Percentiles rank a stretch among this genome's conserved stretches.
phyloP scores from a whole-genome alignment of 2,329 filamentous ascomycete species.

The Paraphoma sp. region DNA sequence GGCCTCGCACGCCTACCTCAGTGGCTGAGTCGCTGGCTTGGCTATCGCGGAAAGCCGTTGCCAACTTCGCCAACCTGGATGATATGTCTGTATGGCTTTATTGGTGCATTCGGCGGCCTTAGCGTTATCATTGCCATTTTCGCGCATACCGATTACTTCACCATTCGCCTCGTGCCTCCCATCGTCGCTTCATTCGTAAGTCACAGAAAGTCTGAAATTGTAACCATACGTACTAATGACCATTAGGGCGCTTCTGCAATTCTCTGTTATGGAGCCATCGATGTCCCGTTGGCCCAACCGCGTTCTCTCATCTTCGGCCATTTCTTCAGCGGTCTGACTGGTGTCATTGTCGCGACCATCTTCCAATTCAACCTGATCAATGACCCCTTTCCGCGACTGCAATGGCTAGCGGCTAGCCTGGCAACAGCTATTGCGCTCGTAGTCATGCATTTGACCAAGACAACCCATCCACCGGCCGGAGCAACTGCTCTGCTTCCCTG shows the following conservation, averaged over 20 bases:
- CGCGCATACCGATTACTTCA: slow-evolving; percentile 48
- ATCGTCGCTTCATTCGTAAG: slow-evolving; percentile 51
- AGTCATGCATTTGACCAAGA: slow-evolving; percentile 56
- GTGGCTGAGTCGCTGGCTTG: slow-evolving; percentile 71
- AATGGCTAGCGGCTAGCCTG: slow-evolving; percentile 54
- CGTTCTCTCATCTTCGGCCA: slow-evolving; percentile 54
- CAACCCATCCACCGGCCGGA: slow-evolving; percentile 56
- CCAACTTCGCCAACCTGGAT: slow-evolving; percentile 35
- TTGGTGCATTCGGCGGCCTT: slow-evolving; percentile 53
- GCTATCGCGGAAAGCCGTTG: slow-evolving; percentile 45
- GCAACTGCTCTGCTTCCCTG: slow-evolving; percentile 55
- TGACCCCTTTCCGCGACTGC: slow-evolving; percentile 34
- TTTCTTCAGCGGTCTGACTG: slow-evolving; percentile 51
- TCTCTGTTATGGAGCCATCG: slow-evolving; percentile 54
- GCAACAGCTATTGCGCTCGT: slow-evolving; percentile 51
- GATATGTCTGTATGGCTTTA: slow-evolving; percentile 51
- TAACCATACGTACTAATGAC: slow-evolving; percentile 7
- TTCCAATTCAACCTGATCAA: slow-evolving; percentile 48
- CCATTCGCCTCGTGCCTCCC: slow-evolving; percentile 47
- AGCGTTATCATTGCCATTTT: slow-evolving; percentile 50
- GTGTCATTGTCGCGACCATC: slow-evolving; percentile 53
- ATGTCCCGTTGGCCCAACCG: slow-evolving; percentile 54
- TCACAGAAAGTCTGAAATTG: not conserved
- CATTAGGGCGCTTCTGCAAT: slow-evolving; percentile 53
- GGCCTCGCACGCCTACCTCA: slow-evolving; percentile 61